A percentile compares a stretch with the other conserved stretches of the same genome.
Conservation (phyloP, 257 asterid genomes). For the Paraleonurus japonicus region DNA sequence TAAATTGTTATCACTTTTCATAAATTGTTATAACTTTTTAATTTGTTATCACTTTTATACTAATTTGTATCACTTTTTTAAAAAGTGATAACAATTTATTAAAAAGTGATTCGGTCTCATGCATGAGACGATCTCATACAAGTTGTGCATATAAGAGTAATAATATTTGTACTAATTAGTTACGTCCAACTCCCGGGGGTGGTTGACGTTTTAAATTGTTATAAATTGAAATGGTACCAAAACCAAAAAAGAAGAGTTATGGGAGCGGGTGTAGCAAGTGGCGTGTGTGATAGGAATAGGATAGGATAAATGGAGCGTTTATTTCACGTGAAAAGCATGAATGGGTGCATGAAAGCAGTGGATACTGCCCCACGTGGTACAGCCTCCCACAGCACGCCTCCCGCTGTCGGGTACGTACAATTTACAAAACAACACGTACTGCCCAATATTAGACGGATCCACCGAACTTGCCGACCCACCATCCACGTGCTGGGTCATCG, state of each 20-base stretch:
- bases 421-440: constrained; percentile 4
- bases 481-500: constrained; percentile 16
- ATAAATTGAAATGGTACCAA: neutral
- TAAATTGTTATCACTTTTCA: too few relatives aligned
- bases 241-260: neutral
- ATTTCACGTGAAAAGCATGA: constrained; percentile 30
- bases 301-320: neutral
- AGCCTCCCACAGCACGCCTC: constrained; percentile 12
- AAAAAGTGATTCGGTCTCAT: too few relatives aligned
- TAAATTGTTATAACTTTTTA: too few relatives aligned
- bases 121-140: too few relatives aligned
- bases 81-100: too few relatives aligned
- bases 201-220: neutral
- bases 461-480: constrained; percentile 30
- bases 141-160: too few relatives aligned
- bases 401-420: constrained; percentile 32
- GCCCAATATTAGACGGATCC: constrained; percentile 19
- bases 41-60: too few relatives aligned
- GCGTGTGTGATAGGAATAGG: neutral
- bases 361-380: constrained; percentile 25
- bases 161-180: too few relatives aligned
- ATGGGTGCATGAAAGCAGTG: constrained; percentile 16
- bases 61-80: too few relatives aligned
- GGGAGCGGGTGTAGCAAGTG: neutral
- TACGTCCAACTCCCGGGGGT: neutral